A percentile compares a stretch with the other conserved stretches of the same genome.
phyloP scores from a whole-genome alignment of 2,329 filamentous ascomycete genomes.

The Fusarium tjaetaba region DNA sequence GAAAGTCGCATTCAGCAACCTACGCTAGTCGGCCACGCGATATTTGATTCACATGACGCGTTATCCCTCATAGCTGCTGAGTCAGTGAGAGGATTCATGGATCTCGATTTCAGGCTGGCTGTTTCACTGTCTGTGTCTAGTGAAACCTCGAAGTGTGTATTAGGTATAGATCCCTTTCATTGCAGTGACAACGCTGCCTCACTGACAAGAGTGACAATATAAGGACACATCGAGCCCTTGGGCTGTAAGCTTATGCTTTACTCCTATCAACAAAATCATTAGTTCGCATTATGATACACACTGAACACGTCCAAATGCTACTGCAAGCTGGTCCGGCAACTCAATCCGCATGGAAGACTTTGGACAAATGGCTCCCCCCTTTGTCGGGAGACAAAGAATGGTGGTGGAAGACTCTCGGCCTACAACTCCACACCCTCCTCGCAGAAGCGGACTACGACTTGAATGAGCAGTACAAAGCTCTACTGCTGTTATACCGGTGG shows the following conservation, averaged over 20 bases:
- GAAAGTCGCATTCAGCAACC: too few species aligned
- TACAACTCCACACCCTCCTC: background rate
- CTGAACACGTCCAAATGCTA: background rate
- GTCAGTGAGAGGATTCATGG: background rate
- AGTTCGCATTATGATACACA: background rate
- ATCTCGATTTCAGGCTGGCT: background rate
- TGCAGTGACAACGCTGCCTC: background rate
- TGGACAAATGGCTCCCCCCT: background rate
- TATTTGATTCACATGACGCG: background rate
- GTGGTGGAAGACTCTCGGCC: background rate
- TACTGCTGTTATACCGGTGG: background rate
- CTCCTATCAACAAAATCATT: too few species aligned
- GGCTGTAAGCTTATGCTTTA: rapidly evolving
- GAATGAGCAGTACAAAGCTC: background rate
- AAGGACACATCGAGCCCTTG: background rate
- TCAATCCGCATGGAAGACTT: background rate
- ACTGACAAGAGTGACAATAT: background rate
- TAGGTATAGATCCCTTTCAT: background rate
- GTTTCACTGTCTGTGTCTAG: background rate
- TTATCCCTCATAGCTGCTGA: background rate
- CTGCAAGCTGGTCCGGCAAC: background rate
- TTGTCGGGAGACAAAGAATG: background rate
- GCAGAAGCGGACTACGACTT: background rate
- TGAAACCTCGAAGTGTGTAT: background rate
- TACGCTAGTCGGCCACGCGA: background rate